Evolutionary conservation across 2,329 filamentous ascomycete genomes (phyloP), one percentile per base, ranked within the genome.

Genomic region (Fonsecaea multimorphosa): DNA sequence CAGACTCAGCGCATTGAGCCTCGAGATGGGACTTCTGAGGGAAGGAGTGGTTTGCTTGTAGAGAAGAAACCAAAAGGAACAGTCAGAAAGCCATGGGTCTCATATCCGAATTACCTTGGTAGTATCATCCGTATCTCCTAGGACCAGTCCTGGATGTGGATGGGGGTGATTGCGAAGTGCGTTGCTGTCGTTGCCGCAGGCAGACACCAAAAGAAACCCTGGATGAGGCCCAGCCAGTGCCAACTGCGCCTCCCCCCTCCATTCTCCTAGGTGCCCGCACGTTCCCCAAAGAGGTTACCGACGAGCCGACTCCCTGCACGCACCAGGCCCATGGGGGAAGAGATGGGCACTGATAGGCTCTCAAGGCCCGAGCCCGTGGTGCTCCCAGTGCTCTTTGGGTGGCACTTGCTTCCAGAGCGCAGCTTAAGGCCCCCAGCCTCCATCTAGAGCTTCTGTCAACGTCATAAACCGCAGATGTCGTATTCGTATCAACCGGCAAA

Each of bases 171-270:
- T 14, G 49, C 24, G 12, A 58, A 36, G 22, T 58, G 55, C 27
- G 58, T 1, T 22, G 44, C 44, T 11, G 44, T 49, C 32, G 31
- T 51, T 32, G 22, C 24, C 31, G 46, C 31, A 60, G 58, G 58
- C 58, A 60, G 58, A 60, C 58, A 53, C 58, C 44, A 60, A 60
- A 58, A 38, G 31, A 53, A n/a, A 49, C 12, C 44, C 44, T 49
- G 44, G 44, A 49, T 24, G 3, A 4, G 51, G n/a, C 24, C 56
- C 38, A 19, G 27, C n/a, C n/a, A n/a, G n/a, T n/a, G n/a, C n/a
- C n/a, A n/a, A n/a, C 36, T 34, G 56, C 56, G 38, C 27, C 56
- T 46, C 38, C 38, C 32, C 19, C 40, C 40, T 46, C 40, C 22
- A 24, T 22, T 12, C 44, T 27, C 12, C 22, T 12, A 24, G 19